Base-by-base conservation (phyloP, 352 stramenopile genomes). In the Phytopythium chamaehyphon region DNA sequence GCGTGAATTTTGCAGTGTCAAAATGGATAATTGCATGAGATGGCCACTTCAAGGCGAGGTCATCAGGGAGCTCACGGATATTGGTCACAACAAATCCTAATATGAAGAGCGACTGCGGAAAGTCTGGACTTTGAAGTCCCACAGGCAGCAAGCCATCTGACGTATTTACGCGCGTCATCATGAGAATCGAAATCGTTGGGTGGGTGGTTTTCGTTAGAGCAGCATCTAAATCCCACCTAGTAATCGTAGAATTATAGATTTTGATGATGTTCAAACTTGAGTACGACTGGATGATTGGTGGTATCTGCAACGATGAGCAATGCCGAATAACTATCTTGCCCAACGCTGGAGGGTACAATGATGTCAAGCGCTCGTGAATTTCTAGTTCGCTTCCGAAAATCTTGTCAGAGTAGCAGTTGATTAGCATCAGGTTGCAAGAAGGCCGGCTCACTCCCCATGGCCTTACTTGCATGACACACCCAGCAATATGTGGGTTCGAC, bases 361-460 rank as follows among this genome's bases (percentile, higher is more conserved):
- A 18, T 18, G 19, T 57, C 50, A 60, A 57, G 44, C 49, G 39
- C 3, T 23, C 33, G 7, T 35, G 15, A n/a, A 64, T 3, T 14
- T 68, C 57, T 16, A 23, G n/a, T 23, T 10, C 9, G 7, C 40
- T 15, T 10, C 40, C 40, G 6, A 3, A 16, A 2, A 46, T 26
- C 7, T 26, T 11, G 11, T 46, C 40, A 1, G 11, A 3, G 16
- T 39, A 21, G 26, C 71, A 83, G 19, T 70, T 57, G 4, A 77
- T 60, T n/a, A 62, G 39, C 16, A 86, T 40, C 15, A 77, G 66
- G 4, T 57, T 66, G 18, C 74, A 86, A 2, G 62, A 60, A 6
- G 67, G 50, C 11, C 67, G 49, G 14, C 47, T 48, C 0, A 54
- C 56, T 14, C 51, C 51, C 69, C 71, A 86, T 2, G 71, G 64